phyloP scores from a whole-genome alignment of 1,284 basidiomycete genomes.

The Microbotryum intermedium region DNA sequence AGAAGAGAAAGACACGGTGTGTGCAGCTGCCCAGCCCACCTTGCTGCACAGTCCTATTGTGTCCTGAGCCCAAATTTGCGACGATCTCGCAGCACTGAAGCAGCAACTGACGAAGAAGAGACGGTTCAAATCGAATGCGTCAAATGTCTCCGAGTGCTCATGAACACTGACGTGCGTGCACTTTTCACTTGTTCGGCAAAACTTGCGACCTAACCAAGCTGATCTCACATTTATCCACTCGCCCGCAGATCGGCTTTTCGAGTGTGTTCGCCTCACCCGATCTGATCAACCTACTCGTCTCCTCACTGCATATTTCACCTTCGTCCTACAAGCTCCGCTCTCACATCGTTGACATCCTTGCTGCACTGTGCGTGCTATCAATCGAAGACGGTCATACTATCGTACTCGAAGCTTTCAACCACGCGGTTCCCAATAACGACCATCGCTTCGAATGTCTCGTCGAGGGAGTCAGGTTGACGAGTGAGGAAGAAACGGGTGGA shows the following conservation, averaged over 20 bases:
- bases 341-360: conserved; percentile 66
- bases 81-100: conserved; percentile 40
- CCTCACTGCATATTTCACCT: conserved; percentile 53
- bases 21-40: background rate
- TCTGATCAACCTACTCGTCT: conserved; percentile 63
- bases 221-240: background rate
- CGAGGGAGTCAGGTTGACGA: conserved; percentile 52
- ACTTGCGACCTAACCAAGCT: background rate
- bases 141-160: conserved; percentile 68
- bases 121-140: conserved; percentile 61
- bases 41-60: background rate
- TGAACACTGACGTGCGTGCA: conserved; percentile 69
- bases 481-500: conserved; percentile 42
- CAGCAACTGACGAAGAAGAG: conserved; percentile 57
- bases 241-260: conserved; percentile 57
- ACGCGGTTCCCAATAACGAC: conserved; percentile 60
- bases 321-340: conserved; percentile 58
- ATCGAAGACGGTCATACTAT: conserved; percentile 60
- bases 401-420: conserved; percentile 69
- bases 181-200: background rate
- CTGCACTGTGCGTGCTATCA: conserved; percentile 70
- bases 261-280: conserved; percentile 57
- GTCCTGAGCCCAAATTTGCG: background rate
- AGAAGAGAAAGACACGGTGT: conserved; percentile 1
- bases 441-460: conserved; percentile 69